Evolutionary conservation across 108 stramenopile species (phyloP), one percentile per base, ranked within the genome.

Genomic region (Cyclotella sp.): DNA sequence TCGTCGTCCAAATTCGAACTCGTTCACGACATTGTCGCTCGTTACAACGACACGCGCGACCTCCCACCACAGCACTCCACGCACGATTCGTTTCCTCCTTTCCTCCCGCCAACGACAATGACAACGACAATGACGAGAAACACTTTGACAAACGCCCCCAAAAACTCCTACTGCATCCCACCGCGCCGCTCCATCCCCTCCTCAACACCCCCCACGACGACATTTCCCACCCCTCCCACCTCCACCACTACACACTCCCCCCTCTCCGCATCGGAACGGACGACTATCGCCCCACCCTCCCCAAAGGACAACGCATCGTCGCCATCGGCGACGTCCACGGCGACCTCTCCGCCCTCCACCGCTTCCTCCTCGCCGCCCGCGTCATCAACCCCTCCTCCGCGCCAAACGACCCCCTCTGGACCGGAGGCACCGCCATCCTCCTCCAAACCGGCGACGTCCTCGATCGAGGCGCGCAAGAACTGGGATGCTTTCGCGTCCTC

Each of bases 321-420:
- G 79, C 88, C 45, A 73, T 94, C 44, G 93, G 93, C 13, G 93
- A 94, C 59, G 85, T 94, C 7, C 93, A 94, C 73, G 93, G 93
- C 18, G 91, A 92, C 64, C 28, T 88, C 4, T 26, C 78, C 19
- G 89, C 89, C 12, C 69, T 94, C 26, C 61, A 77, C 21, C 19
- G 57, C 0, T 87, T 86, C 46, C 70, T 94, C 8, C 24, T 70
- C 1, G 47, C 81, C 2, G 84, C 87, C 45, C 16, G 61, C 64
- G 55, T 87, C 40, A 52, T 85, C 6, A 70, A 84, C 57, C 83
- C 81, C 0, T 9, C 73, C 13, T 43, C 46, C 47, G 19, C 70
- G 0, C 27, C 49, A 27, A 61, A 61, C 10, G 13, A 65, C 29
- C 77, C 59, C 29, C 65, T 34, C 0, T 94, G 91, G 93, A 64